Percentiles rank a stretch among this genome's conserved stretches.
phyloP scores from a whole-genome alignment of 2,329 filamentous ascomycete species.

The Talaromyces verruculosus region DNA sequence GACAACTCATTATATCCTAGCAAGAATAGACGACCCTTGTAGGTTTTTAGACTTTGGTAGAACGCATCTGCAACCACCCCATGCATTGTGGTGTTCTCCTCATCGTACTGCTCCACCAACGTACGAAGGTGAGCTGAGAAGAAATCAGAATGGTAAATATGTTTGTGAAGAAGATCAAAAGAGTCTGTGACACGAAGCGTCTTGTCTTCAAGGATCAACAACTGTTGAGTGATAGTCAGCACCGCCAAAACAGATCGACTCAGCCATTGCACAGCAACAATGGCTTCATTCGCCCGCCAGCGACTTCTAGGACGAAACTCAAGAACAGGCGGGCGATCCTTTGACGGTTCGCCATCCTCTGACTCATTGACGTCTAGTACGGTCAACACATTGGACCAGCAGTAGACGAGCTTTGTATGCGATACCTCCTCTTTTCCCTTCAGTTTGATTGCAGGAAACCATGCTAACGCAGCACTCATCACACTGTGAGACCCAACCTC shows the following conservation, averaged over 20 bases:
- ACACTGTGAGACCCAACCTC: constrained; percentile 86
- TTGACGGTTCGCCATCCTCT: constrained; percentile 59
- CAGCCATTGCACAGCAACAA: constrained; percentile 95
- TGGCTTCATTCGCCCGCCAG: constrained; percentile 92
- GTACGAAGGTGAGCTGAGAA: constrained; percentile 84
- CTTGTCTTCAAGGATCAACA: constrained; percentile 88
- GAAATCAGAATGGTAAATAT: constrained; percentile 86
- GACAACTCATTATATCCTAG: constrained; percentile 92
- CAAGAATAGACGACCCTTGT: constrained; percentile 90
- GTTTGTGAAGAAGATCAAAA: constrained; percentile 86
- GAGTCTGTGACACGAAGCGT: constrained; percentile 89
- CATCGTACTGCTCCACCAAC: constrained; percentile 84
- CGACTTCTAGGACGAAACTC: constrained; percentile 79
- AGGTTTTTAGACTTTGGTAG: constrained; percentile 94
- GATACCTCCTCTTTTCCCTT: constrained; percentile 71
- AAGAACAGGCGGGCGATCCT: constrained; percentile 74
- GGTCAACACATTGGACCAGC: constrained; percentile 97
- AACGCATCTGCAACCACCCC: constrained; percentile 96
- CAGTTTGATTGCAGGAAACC: constrained; percentile 94
- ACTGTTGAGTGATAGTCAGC: constrained; percentile 87
- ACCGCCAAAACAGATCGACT: constrained; percentile 89
- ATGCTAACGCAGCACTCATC: constrained; percentile 89
- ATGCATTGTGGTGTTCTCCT: constrained; percentile 85
- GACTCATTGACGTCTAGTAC: constrained; percentile 83
- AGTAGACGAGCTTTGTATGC: constrained; percentile 86